These are phyloP conservation scores for Rhododendron henanense DNA, from an alignment of 148 eudicot species.

Conservation along the genomic window DNA sequence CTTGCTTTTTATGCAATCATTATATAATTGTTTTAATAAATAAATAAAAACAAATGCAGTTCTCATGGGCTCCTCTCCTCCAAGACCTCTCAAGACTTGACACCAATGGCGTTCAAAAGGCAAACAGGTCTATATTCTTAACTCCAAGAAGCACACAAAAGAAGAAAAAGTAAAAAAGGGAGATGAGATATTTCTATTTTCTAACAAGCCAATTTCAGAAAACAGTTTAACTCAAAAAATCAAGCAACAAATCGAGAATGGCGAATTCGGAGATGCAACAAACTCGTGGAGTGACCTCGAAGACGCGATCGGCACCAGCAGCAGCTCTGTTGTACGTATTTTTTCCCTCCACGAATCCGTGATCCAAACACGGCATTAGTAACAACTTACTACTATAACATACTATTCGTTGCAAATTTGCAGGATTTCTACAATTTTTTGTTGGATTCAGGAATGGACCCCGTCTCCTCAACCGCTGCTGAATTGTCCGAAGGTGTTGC, in stretches of 20 bases:
- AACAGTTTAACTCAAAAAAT: slow-evolving; percentile 60
- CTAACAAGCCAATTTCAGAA: slow-evolving; percentile 13
- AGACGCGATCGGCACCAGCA: slow-evolving; percentile 26
- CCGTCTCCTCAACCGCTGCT: slow-evolving; percentile 31
- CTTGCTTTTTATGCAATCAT: neutral
- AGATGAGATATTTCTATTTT: neutral
- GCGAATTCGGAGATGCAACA: slow-evolving; percentile 54
- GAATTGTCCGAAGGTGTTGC: slow-evolving; percentile 28
- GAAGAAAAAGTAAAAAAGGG: neutral
- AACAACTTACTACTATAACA: neutral
- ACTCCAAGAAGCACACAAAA: neutral
- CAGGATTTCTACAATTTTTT: slow-evolving; percentile 89
- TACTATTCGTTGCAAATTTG: neutral
- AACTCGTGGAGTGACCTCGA: slow-evolving; percentile 57
- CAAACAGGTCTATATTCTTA: slow-evolving; percentile 47
- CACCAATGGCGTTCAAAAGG: slow-evolving; percentile 40
- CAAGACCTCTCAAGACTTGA: slow-evolving; percentile 82
- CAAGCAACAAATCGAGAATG: slow-evolving; percentile 48
- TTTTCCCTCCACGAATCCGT: neutral
- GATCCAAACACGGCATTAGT: neutral
- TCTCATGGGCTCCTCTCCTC: slow-evolving; percentile 88
- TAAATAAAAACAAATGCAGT: slow-evolving; percentile 25
- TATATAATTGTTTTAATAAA: neutral
- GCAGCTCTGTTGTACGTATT: slow-evolving; percentile 51
- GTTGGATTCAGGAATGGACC: slow-evolving; percentile 57